Evolutionary conservation across 164 flowering plant species (phyloP).

Genomic region (Dillenia suffruticosa): DNA sequence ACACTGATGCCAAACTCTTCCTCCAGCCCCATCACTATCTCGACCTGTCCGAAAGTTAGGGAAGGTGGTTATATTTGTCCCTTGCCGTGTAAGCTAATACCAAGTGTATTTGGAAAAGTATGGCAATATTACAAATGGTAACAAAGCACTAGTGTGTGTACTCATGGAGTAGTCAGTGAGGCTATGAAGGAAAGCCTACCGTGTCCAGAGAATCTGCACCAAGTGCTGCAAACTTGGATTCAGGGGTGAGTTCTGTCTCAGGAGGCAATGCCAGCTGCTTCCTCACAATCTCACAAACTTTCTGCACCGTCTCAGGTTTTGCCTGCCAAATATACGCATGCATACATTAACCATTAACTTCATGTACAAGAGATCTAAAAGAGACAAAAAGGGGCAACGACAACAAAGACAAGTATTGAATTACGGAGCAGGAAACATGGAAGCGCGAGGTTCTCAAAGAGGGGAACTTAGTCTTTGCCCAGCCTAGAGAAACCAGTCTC

Average conservation of each 20-base stretch:
- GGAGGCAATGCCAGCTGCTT: conserved; percentile 53
- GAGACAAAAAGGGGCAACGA: neutral
- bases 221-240: conserved; percentile 53
- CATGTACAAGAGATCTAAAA: neutral
- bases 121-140: no score
- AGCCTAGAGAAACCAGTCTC: conserved; percentile 20
- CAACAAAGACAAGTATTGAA: neutral
- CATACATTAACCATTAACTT: neutral
- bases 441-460: conserved; percentile 30
- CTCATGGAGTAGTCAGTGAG: neutral
- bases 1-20: conserved; percentile 40
- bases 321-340: conserved; percentile 36
- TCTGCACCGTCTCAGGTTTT: conserved; percentile 67
- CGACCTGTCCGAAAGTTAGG: conserved; percentile 24
- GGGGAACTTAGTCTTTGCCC: conserved; percentile 29
- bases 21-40: conserved; percentile 52
- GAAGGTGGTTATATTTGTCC: no score
- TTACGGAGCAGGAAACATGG: conserved; percentile 36
- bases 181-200: conserved; percentile 23
- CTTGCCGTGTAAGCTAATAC: no score
- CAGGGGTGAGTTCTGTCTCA: conserved; percentile 40
- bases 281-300: conserved; percentile 59
- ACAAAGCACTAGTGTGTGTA: no score
- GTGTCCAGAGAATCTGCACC: conserved; percentile 93
- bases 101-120: no score